phyloP scores from a whole-genome alignment of 768 basidiomycete species.

The Gloeopeniophorella convolvens region DNA sequence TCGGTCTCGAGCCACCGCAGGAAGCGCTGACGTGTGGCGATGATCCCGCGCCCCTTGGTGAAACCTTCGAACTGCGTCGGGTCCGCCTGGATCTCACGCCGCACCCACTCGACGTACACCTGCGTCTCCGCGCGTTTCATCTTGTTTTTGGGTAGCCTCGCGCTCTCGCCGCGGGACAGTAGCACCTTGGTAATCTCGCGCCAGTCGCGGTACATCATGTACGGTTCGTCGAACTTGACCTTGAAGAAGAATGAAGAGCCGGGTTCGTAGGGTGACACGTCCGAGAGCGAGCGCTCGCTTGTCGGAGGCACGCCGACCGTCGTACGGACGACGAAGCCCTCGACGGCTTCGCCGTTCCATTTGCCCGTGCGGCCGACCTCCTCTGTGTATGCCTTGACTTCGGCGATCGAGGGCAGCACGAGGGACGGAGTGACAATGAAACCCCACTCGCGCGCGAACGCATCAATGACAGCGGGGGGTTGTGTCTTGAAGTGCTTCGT shows the following conservation, averaged over 20 bases:
- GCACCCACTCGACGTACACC: constrained; percentile 80
- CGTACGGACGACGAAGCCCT: constrained; percentile 92
- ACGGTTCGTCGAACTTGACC: constrained; percentile 97
- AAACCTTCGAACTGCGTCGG: constrained; percentile 55
- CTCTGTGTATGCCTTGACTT: constrained; percentile 69
- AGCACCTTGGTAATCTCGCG: constrained; percentile 83
- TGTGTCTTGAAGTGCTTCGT: constrained; percentile 64
- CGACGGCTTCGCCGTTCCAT: constrained; percentile 82
- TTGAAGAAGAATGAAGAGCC: constrained; percentile 97
- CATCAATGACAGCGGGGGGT: constrained; percentile 57
- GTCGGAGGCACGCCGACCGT: constrained; percentile 44
- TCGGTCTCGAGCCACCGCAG: constrained; percentile 55
- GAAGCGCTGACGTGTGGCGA: constrained; percentile 74
- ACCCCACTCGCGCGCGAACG: constrained; percentile 86
- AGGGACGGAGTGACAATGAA: constrained; percentile 73
- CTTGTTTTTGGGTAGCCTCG: constrained; percentile 53
- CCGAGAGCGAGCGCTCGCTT: constrained; percentile 25
- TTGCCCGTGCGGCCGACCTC: constrained; percentile 57
- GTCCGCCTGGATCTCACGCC: constrained; percentile 61
- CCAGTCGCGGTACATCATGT: constrained; percentile 98
- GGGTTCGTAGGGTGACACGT: constrained; percentile 56
- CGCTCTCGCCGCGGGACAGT: constrained; percentile 35
- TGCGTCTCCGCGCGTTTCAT: constrained; percentile 72
- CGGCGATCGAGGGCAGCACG: constrained; percentile 50
- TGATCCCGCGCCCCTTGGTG: constrained; percentile 74